Percentiles rank a stretch among this genome's conserved stretches.
Conservation (phyloP, 2,329 filamentous ascomycete species). For the Neofusicoccum cordaticola region DNA sequence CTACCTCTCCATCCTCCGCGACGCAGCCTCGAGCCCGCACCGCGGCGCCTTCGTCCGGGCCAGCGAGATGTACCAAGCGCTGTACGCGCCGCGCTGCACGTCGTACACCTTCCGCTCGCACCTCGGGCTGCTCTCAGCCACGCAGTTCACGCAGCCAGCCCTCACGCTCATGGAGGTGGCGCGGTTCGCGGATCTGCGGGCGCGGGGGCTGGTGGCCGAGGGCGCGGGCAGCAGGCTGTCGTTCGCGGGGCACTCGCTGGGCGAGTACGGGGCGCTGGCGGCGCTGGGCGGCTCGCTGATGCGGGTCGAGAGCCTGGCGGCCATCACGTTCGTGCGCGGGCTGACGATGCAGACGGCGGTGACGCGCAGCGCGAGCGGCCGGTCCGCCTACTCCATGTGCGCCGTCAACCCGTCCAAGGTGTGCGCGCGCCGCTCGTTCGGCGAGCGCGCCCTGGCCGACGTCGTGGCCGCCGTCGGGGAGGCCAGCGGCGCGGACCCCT, state of each 20-base stretch:
- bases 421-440: constrained; percentile 19
- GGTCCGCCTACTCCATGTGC: constrained; percentile 23
- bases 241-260: constrained; percentile 22
- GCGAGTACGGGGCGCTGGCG: constrained; percentile 23
- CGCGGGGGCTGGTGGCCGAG: constrained; percentile 10
- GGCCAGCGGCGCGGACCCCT: background rate
- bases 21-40: constrained; percentile 4
- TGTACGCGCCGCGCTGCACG: constrained; percentile 12
- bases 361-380: constrained; percentile 20
- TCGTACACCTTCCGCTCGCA: constrained; percentile 23
- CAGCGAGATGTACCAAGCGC: background rate
- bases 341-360: constrained; percentile 25
- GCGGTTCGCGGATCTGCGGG: constrained; percentile 14
- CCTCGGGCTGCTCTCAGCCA: constrained; percentile 23
- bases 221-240: background rate
- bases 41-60: background rate
- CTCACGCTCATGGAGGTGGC: constrained; percentile 20
- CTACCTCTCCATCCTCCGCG: constrained; percentile 29
- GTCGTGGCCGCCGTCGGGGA: constrained; percentile 25
- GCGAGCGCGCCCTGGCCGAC: constrained; percentile 24
- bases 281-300: constrained; percentile 21
- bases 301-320: constrained; percentile 22
- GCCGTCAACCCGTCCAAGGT: constrained; percentile 22
- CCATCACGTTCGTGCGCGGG: constrained; percentile 25
- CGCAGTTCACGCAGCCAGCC: constrained; percentile 26